These are phyloP conservation scores for Caryopteris hybrid DNA, from an alignment of 305 asterid genomes.

Conservation along the genomic window DNA sequence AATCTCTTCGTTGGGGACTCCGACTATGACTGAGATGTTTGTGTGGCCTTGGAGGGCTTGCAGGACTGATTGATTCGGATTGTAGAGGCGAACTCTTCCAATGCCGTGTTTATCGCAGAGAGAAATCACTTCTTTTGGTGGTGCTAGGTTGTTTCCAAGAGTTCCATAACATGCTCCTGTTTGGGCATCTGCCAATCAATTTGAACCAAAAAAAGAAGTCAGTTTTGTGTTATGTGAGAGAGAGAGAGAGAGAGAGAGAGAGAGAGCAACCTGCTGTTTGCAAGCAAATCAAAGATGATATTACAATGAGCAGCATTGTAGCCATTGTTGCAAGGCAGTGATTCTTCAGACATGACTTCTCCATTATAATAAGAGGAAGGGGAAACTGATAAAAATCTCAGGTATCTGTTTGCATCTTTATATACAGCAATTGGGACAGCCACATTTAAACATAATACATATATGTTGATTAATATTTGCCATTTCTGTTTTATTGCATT, in stretches of 20 bases:
- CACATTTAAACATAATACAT: neutral
- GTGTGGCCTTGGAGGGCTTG: slow-evolving; percentile 22
- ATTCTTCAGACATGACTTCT: neutral
- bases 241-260: neutral
- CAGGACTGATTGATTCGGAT: slow-evolving; percentile 38
- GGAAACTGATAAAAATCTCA: too few relatives aligned
- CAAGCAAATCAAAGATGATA: neutral
- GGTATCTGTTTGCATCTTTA: neutral
- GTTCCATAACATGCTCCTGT: slow-evolving; percentile 51
- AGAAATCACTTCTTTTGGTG: slow-evolving; percentile 33
- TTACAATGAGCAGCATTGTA: neutral
- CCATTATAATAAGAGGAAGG: neutral
- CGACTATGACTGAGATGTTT: slow-evolving; percentile 24
- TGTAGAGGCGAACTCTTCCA: slow-evolving; percentile 33
- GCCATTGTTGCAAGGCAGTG: neutral
- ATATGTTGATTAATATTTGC: neutral
- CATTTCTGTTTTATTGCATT: neutral
- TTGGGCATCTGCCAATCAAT: slow-evolving; percentile 23
- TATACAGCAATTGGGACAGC: neutral
- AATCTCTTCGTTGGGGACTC: slow-evolving; percentile 26
- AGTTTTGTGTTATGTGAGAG: too few relatives aligned
- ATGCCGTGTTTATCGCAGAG: slow-evolving; percentile 42
- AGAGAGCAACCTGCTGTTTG: slow-evolving; percentile 10
- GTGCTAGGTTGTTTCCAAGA: slow-evolving; percentile 30
- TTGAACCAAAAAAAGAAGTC: too few relatives aligned